phyloP scores from a whole-genome alignment of 1,284 basidiomycete genomes.

The Trichosporon ovoides region DNA sequence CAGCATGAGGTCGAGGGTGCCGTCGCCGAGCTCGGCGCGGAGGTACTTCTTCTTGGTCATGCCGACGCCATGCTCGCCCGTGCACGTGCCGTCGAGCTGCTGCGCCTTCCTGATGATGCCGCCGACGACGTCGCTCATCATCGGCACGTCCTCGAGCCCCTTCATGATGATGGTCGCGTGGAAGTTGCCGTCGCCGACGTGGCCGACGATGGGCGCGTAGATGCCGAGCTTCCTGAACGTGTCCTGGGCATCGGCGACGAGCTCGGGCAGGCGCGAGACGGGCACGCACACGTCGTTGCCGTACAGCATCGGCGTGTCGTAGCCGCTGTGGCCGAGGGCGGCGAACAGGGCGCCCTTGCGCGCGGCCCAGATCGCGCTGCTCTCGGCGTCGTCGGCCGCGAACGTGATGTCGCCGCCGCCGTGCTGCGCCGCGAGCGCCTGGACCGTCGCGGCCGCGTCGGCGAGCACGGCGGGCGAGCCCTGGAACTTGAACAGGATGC shows the following conservation, averaged over 20 bases:
- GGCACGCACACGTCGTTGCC: slow-evolving; percentile 80
- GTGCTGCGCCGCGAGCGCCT: slow-evolving; percentile 59
- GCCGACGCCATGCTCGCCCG: slow-evolving; percentile 73
- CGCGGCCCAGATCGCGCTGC: slow-evolving; percentile 70
- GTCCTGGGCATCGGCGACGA: slow-evolving; percentile 67
- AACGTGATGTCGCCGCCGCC: slow-evolving; percentile 64
- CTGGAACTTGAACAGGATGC: slow-evolving; percentile 81
- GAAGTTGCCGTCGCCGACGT: slow-evolving; percentile 71
- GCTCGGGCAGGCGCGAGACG: slow-evolving; percentile 65
- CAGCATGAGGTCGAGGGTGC: slow-evolving; percentile 69
- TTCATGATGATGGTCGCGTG: slow-evolving; percentile 32
- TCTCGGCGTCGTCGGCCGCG: slow-evolving; percentile 62
- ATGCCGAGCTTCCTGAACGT: slow-evolving; percentile 62
- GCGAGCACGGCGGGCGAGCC: slow-evolving; percentile 48
- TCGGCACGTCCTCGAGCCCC: slow-evolving; percentile 8
- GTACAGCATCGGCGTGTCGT: slow-evolving; percentile 55
- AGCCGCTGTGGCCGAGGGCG: slow-evolving; percentile 52
- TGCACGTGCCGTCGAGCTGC: slow-evolving; percentile 50
- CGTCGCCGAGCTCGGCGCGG: slow-evolving; percentile 63
- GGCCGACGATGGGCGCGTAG: slow-evolving; percentile 56
- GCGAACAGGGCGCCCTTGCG: slow-evolving; percentile 73
- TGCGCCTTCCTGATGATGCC: slow-evolving; percentile 14
- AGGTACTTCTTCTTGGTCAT: slow-evolving; percentile 64
- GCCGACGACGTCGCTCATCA: slow-evolving; percentile 6
- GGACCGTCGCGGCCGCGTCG: slow-evolving; percentile 56